Conservation (phyloP, 2,329 filamentous ascomycete species). For the Leptographium lundbergii region DNA sequence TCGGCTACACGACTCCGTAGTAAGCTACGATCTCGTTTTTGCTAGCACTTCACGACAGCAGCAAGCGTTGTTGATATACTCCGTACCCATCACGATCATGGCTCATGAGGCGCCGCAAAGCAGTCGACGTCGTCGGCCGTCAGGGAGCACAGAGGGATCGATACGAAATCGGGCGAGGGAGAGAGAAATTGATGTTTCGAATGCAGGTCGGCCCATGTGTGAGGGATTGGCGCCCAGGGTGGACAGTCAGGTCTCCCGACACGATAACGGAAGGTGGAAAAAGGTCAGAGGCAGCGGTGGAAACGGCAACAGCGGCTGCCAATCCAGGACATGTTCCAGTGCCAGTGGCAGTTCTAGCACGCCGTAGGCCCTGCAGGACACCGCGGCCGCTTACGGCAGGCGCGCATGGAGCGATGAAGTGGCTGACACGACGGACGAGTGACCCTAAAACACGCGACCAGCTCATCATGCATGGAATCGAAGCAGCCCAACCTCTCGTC, state of each 20-base stretch:
- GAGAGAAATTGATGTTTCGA: background rate
- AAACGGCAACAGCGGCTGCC: background rate
- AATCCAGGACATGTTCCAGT: background rate
- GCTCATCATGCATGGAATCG: conserved; percentile 9
- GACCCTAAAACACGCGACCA: conserved; percentile 3
- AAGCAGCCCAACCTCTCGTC: background rate
- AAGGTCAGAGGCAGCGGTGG: too few relatives aligned
- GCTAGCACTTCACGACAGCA: too few relatives aligned
- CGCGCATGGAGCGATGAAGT: background rate
- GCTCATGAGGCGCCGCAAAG: background rate
- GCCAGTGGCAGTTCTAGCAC: too few relatives aligned
- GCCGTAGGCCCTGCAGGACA: background rate
- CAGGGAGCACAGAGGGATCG: background rate
- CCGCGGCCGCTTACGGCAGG: background rate
- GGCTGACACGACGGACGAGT: background rate
- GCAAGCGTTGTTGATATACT: background rate
- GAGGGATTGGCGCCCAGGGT: background rate
- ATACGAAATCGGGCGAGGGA: background rate
- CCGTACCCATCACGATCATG: too few relatives aligned
- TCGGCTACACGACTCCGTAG: too few relatives aligned
- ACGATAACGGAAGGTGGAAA: background rate
- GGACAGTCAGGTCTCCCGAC: too few relatives aligned
- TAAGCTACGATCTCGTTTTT: too few relatives aligned
- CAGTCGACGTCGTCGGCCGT: background rate
- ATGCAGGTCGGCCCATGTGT: background rate